These are phyloP conservation scores for Alternaria conjuncta DNA, from an alignment of 2,329 filamentous ascomycete genomes.

Conservation along the genomic window DNA sequence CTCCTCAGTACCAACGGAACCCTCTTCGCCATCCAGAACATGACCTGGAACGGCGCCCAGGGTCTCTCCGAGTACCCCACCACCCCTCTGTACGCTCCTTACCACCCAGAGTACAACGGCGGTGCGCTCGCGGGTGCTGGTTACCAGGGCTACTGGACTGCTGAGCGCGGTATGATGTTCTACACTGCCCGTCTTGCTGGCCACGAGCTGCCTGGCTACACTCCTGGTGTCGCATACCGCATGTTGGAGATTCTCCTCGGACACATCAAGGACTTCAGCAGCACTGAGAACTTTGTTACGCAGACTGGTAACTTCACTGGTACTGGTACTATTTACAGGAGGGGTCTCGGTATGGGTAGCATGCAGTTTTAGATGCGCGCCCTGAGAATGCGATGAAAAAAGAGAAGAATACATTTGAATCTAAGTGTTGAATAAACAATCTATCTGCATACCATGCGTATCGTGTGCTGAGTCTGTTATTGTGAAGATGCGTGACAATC, in stretches of 20 bases:
- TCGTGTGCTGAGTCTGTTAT: too few species aligned
- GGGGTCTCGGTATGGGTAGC: not conserved
- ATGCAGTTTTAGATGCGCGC: not conserved
- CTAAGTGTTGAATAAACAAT: too few species aligned
- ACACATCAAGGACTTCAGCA: conserved; percentile 46
- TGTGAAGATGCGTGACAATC: too few species aligned
- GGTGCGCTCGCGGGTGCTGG: conserved; percentile 51
- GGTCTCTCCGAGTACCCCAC: conserved; percentile 54
- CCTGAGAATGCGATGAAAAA: too few species aligned
- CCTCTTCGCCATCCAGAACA: conserved; percentile 60
- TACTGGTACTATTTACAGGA: conserved; percentile 34
- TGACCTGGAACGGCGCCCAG: conserved; percentile 60
- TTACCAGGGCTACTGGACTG: conserved; percentile 50
- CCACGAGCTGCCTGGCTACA: conserved; percentile 53
- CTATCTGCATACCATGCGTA: too few species aligned
- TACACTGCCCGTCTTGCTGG: conserved; percentile 52
- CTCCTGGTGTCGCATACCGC: conserved; percentile 52
- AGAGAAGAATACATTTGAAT: too few species aligned
- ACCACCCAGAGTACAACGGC: conserved; percentile 52
- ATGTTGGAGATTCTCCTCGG: conserved; percentile 54
- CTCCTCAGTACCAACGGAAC: conserved; percentile 60
- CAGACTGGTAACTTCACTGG: conserved; percentile 44
- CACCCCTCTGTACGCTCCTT: conserved; percentile 53
- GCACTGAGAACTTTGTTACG: conserved; percentile 43
- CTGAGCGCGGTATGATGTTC: conserved; percentile 56